Conservation (phyloP, 1,284 basidiomycete genomes). For the Sporisorium graminicola region DNA sequence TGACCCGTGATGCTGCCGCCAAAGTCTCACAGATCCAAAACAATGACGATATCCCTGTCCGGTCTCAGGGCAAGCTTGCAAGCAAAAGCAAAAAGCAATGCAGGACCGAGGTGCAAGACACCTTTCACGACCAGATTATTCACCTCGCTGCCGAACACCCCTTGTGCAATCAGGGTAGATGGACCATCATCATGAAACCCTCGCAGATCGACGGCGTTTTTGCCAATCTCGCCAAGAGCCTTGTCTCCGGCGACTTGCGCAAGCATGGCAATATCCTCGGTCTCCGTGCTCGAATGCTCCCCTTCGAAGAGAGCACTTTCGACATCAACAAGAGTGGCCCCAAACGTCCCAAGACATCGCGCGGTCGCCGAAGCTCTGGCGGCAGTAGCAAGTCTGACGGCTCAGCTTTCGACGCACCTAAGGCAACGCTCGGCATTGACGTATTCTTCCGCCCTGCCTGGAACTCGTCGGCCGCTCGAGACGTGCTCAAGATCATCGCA, state of each 20-base stretch:
- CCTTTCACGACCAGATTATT: slow-evolving; percentile 34
- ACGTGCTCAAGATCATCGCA: slow-evolving; percentile 24
- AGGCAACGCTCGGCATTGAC: slow-evolving; percentile 26
- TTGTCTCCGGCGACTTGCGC: slow-evolving; percentile 20
- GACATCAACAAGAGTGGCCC: neutral
- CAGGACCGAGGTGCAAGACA: slow-evolving; percentile 24
- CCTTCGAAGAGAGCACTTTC: slow-evolving; percentile 6
- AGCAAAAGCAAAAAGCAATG: slow-evolving; percentile 35
- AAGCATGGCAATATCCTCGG: slow-evolving; percentile 20
- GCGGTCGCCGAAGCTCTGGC: slow-evolving; percentile 5
- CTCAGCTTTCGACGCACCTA: neutral
- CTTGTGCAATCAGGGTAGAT: slow-evolving; percentile 34
- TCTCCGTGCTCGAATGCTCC: slow-evolving; percentile 25
- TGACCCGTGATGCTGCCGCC: neutral
- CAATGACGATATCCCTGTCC: slow-evolving; percentile 22
- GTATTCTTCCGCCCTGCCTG: slow-evolving; percentile 28
- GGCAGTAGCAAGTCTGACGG: slow-evolving; percentile 5
- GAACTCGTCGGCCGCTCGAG: slow-evolving; percentile 22
- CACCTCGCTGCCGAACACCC: slow-evolving; percentile 19
- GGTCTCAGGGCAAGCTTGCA: slow-evolving; percentile 1
- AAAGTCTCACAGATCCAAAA: slow-evolving; percentile 18
- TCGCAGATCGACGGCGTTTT: slow-evolving; percentile 22
- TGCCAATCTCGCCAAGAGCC: slow-evolving; percentile 15
- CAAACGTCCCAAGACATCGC: slow-evolving; percentile 23
- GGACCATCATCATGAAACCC: slow-evolving; percentile 28